Percentiles rank a stretch among this genome's conserved stretches.
These are phyloP conservation scores for Euphorbia pulcherrima DNA, from an alignment of 345 rosid genomes.

Conservation along the genomic window DNA sequence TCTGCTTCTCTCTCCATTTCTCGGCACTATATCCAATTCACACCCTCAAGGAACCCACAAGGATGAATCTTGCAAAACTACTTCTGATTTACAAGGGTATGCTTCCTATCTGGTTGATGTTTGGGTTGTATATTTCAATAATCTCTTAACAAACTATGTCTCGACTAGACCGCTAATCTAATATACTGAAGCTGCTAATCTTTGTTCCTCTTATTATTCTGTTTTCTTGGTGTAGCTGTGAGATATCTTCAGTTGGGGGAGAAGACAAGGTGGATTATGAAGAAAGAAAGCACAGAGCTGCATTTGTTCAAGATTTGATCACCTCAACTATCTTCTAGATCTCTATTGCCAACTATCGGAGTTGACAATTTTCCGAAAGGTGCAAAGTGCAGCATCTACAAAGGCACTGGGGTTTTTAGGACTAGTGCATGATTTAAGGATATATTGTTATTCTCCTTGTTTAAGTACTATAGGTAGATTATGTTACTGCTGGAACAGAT, in stretches of 20 bases:
- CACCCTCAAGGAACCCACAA: slow-evolving; percentile 23
- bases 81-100: slow-evolving; percentile 36
- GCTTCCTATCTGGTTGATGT: slow-evolving; percentile 1
- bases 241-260: slow-evolving; percentile 16
- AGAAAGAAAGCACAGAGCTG: slow-evolving; percentile 44
- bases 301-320: slow-evolving; percentile 42
- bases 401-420: slow-evolving; percentile 14
- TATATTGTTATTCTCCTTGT: slow-evolving; percentile 1
- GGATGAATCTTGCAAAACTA: slow-evolving; percentile 25
- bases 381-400: slow-evolving; percentile 3
- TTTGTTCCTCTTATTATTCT: not conserved
- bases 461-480: not conserved
- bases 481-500: slow-evolving; percentile 7
- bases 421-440: slow-evolving; percentile 14
- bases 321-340: slow-evolving; percentile 42
- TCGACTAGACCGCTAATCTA: not conserved
- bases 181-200: slow-evolving; percentile 2
- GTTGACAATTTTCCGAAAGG: slow-evolving; percentile 3
- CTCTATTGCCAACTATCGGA: not conserved
- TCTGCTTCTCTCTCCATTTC: slow-evolving; percentile 46
- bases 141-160: not conserved
- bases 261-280: slow-evolving; percentile 28
- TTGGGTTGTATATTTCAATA: not conserved
- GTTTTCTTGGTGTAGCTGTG: slow-evolving; percentile 26
- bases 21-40: slow-evolving; percentile 24